Conservation (phyloP, 129 eudicot species). For the Lactuca saligna region DNA sequence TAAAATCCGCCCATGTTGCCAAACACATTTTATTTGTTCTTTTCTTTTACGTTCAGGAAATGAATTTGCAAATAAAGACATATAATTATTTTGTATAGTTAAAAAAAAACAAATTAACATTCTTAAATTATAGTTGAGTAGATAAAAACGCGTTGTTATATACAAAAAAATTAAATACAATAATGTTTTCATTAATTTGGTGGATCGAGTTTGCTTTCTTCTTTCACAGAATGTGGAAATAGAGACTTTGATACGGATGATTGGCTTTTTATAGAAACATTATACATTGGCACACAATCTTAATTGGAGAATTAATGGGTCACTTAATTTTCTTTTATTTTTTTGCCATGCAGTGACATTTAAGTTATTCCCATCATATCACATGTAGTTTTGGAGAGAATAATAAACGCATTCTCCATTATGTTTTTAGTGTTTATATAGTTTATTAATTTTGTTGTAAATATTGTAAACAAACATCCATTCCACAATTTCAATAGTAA, state of each 20-base stretch:
- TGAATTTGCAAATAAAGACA: too few relatives aligned
- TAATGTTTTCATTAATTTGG: not conserved
- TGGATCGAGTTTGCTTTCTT: slow-evolving; percentile 10
- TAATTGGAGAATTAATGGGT: slow-evolving; percentile 1
- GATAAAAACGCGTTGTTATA: too few relatives aligned
- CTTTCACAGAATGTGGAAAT: not conserved
- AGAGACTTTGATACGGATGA: not conserved
- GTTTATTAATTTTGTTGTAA: not conserved
- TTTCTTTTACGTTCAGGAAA: too few relatives aligned
- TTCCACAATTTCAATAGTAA: not conserved
- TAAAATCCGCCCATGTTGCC: too few relatives aligned
- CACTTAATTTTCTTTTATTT: slow-evolving; percentile 12
- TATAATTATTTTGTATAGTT: too few relatives aligned
- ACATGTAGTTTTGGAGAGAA: not conserved
- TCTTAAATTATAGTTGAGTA: too few relatives aligned
- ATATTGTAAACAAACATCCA: not conserved
- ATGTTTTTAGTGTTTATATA: not conserved
- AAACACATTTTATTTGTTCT: too few relatives aligned
- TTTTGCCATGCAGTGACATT: not conserved
- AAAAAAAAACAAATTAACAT: too few relatives aligned
- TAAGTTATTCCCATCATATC: slow-evolving; percentile 11
- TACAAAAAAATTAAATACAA: too few relatives aligned
- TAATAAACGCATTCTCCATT: not conserved
- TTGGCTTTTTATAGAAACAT: not conserved
- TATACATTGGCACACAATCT: slow-evolving; percentile 15